Conservation (phyloP, 192 early-diverging fungal species). For the Coemansia sp. region DNA sequence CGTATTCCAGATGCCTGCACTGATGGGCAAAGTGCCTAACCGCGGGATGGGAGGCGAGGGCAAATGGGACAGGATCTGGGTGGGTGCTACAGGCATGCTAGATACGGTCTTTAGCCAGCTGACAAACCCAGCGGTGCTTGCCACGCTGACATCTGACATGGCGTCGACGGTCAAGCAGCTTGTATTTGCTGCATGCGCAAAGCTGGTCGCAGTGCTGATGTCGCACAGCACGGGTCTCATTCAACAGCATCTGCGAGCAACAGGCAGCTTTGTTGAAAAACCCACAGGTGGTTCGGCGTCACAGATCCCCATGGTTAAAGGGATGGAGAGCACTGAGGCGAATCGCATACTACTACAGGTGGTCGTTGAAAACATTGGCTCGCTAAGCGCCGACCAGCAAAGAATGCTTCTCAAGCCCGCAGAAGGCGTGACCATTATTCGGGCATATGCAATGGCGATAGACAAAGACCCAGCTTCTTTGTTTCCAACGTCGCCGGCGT, state of each 20-base stretch:
- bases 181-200: constrained; percentile 8
- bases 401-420: constrained; percentile 5
- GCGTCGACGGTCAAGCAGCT: constrained; percentile 7
- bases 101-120: constrained; percentile 26
- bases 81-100: constrained; percentile 17
- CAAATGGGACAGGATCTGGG: neutral
- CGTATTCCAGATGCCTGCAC: constrained; percentile 35
- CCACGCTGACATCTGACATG: neutral
- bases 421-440: neutral
- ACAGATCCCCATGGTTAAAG: constrained; percentile 10
- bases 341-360: constrained; percentile 26
- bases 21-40: constrained; percentile 6
- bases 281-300: neutral
- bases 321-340: constrained; percentile 5
- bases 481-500: constrained; percentile 6
- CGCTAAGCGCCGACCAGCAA: constrained; percentile 25
- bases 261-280: neutral
- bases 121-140: neutral
- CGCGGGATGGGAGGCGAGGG: neutral
- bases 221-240: constrained; percentile 1
- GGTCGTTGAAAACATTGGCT: constrained; percentile 8
- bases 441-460: constrained; percentile 18
- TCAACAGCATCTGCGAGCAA: constrained; percentile 4
- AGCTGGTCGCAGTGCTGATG: constrained; percentile 16
- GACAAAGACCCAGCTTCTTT: constrained; percentile 23